Evolutionary conservation across 1,139 yeast species (phyloP), one percentile per base, ranked within the genome.

Genomic region (Suhomyces bribrorum): DNA sequence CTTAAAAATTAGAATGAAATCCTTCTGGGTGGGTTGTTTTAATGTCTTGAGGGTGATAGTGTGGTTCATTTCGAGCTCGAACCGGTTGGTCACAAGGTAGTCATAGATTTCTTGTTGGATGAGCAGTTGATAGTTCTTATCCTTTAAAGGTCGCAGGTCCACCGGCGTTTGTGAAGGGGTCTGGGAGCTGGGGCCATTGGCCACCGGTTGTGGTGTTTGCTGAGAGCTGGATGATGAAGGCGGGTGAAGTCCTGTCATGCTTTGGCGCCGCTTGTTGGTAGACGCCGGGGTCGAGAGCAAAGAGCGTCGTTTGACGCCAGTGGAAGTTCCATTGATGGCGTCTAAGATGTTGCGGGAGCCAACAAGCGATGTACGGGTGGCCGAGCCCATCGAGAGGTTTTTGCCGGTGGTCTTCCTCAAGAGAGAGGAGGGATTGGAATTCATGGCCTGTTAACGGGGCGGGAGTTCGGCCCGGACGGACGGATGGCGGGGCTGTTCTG

Each of bases 11-110:
- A 77, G 58, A 8, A 80, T 81, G 60, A 89, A 89, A 51, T 87
- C 96, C 56, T 85, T 86, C 54, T 89, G 97, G 0, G 96, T 88
- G 7, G 97, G 97, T 47, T 77, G 81, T 48, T 72, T 75, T 41
- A 89, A 66, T 1, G 88, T 78, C 54, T 81, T 83, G 15, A 73
- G 68, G 2, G 87, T 75, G 22, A 89, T 61, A 1, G 87, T 77
- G 49, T 83, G 87, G 49, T 80, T 81, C 71, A 82, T 82, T 44
- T 84, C 90, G 22, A 77, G 62, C 53, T 85, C 95, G 59, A 86
- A 89, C 54, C 77, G 76, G 56, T 83, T 77, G 6, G 66, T 62
- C 11, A 75, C 64, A 34, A 89, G 64, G 57, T 79, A 90, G 29
- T 82, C 85, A 51, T 76, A 77, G 14, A 87, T 75, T 38, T 81